Evolutionary conservation across 306 rosid genomes (phyloP), one percentile per base, ranked within the genome.

Genomic region (Acacia crassicarpa): DNA sequence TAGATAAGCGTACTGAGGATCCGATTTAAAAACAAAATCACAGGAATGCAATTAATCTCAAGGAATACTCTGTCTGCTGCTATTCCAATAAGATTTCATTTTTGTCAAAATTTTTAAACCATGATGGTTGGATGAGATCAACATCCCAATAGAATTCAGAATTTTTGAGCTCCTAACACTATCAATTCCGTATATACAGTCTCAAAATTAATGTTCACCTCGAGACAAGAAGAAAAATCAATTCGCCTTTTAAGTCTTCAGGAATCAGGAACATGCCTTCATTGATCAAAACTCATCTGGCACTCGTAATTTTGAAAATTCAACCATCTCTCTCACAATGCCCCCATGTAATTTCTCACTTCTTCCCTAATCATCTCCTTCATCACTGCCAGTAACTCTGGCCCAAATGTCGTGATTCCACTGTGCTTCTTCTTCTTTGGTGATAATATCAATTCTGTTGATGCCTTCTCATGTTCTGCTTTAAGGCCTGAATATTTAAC

Each of bases 321-420:
- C 84, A 20, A 12, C 8, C n/a, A 41, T 35, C 25, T 13, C 49
- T 22, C 62, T 41, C 54, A 40, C 72, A 49, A 16, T 20, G 75
- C 65, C 81, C 56, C 88, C 79, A 91, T 89, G 86, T 82, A 91
- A 75, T 74, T 84, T 77, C 73, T 84, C 78, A 91, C 89, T 74
- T 91, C 94, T 59, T 66, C 82, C 65, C 65, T 87, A 23, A 91
- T 72, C 88, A 89, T 87, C 78, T 87, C 88, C 83, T 76, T 73
- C 89, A 91, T 78, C 68, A 67, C 59, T 7, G 83, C 41, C 48
- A 85, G 14, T 9, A 89, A 80, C 62, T 85, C 89, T 30, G 89
- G 67, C 25, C 89, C 83, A 66, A 80, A 84, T 41, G 71, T n/a
- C 53, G 45, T 12, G 30, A 41, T 17, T 61, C 65, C 72, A 48